phyloP scores from a whole-genome alignment of 805 yeast species.

The Scheffersomyces amazonensis region DNA sequence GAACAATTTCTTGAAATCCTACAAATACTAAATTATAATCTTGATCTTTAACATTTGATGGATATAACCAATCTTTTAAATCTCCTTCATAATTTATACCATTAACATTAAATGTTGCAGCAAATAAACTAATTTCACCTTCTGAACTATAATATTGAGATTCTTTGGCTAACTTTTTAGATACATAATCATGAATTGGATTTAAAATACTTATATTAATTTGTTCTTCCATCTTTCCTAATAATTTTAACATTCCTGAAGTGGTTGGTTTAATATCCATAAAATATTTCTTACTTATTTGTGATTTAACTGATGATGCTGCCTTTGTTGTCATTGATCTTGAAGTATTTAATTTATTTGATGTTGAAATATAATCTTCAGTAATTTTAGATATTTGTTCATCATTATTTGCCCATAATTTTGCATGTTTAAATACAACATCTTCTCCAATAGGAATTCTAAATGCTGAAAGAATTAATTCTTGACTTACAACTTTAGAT shows the following conservation, averaged over 20 bases:
- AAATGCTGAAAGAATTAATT: conserved; percentile 46
- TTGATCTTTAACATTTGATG: conserved; percentile 20
- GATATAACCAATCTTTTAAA: conserved; percentile 45
- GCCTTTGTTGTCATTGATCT: conserved; percentile 31
- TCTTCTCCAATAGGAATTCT: conserved; percentile 30
- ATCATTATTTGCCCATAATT: conserved; percentile 50
- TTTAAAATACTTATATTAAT: conserved; percentile 42
- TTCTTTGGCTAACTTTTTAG: conserved; percentile 37
- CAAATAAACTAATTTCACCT: conserved; percentile 41
- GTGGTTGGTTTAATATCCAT: conserved; percentile 37
- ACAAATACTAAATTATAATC: conserved; percentile 72
- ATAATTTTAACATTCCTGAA: conserved; percentile 43
- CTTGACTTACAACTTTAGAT: conserved; percentile 45
- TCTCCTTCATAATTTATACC: conserved; percentile 44
- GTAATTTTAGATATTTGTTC: conserved; percentile 36
- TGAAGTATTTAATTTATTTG: conserved; percentile 39
- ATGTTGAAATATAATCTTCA: conserved; percentile 34
- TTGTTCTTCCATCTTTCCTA: conserved; percentile 49
- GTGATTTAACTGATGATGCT: conserved; percentile 30
- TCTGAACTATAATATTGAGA: conserved; percentile 37
- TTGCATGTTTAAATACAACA: conserved; percentile 36
- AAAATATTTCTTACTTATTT: conserved; percentile 38
- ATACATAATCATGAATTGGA: conserved; percentile 54
- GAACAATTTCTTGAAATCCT: conserved; percentile 85
- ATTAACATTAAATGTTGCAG: conserved; percentile 56